These are phyloP conservation scores for Kazachstania bromeliacearum DNA, from an alignment of 805 yeast genomes.

Conservation along the genomic window DNA sequence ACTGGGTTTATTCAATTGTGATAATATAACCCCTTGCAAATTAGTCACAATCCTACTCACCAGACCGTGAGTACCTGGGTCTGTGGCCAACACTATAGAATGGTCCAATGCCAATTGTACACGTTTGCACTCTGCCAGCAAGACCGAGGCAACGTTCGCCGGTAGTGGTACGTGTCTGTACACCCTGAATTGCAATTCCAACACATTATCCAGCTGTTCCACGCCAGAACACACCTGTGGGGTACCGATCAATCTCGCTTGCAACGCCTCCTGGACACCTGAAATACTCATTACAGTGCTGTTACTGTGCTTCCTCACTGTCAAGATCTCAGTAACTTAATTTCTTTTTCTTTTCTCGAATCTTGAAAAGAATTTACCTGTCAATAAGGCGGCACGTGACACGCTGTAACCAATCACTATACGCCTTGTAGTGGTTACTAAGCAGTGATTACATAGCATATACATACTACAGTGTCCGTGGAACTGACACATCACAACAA, in stretches of 20 bases:
- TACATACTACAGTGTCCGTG: too few species aligned
- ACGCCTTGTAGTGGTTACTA: too few species aligned
- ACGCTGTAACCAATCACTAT: too few species aligned
- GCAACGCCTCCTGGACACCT: conserved; percentile 17
- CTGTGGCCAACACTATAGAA: conserved; percentile 5
- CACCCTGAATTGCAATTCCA: conserved; percentile 23
- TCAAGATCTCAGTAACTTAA: conserved; percentile 6
- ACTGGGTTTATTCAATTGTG: conserved; percentile 6
- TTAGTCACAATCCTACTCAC: conserved; percentile 15
- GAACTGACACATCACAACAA: too few species aligned
- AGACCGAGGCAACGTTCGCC: conserved; percentile 10
- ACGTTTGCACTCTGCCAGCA: conserved; percentile 14
- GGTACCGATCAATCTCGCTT: conserved; percentile 21
- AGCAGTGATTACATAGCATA: too few species aligned
- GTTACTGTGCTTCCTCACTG: too few species aligned
- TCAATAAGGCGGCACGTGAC: too few species aligned
- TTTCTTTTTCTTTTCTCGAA: too few species aligned
- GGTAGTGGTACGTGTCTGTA: conserved; percentile 13
- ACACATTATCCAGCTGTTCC: conserved; percentile 14
- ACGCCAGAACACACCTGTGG: conserved; percentile 16
- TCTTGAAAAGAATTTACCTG: too few species aligned
- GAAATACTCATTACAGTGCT: too few species aligned
- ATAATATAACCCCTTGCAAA: too few species aligned
- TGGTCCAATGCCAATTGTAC: conserved; percentile 5
- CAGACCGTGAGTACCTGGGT: conserved; percentile 6